Evolutionary conservation across 2,329 filamentous ascomycete species (phyloP), one percentile per base, ranked within the genome.

Genomic region (Xylaria sp.): DNA sequence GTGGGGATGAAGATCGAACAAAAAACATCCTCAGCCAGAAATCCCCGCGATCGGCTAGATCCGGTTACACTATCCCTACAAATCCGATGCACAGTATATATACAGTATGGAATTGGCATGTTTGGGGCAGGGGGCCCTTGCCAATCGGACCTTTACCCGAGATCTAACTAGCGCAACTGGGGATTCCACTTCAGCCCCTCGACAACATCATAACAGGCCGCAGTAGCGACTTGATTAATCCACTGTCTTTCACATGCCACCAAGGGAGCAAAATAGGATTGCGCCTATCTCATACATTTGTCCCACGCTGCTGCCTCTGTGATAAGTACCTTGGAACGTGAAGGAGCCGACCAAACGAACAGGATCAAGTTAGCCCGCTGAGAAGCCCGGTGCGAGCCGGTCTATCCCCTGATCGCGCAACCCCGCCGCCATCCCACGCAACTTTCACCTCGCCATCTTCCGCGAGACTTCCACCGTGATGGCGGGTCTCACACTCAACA

Each of bases 401-500:
- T 39, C 52, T 32, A 61, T 25, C 41, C 34, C 10, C 18, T 44
- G 15, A 34, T 8, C 25, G 44, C 54, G 44, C 60, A 5, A 52
- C 59, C 8, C 6, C 25, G 6, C 23, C 25, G 44, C 52, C 34
- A 44, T 34, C 12, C 28, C 41, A 44, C 57, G 39, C 55, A 12
- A 46, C 58, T 57, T 57, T 32, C 18, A 20, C 18, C 48, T 25
- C 44, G 54, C 20, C 25, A 52, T 58, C 46, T 39, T 64, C 58
- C 68, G 54, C 64, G 61, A 56, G 68, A 56, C 70, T 28, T 60
- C 10, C 64, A 52, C 68, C 55, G 73, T 60, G 58, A 78, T 78
- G 77, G 73, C 76, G n/a, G 74, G 74, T 59, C 72, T 78, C 58
- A 77, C 76, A 8, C 70, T 77, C 52, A 77, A 78, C 72, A 78